These are phyloP conservation scores for Solanum medicagineum DNA, from an alignment of 257 asterid species.

Conservation along the genomic window DNA sequence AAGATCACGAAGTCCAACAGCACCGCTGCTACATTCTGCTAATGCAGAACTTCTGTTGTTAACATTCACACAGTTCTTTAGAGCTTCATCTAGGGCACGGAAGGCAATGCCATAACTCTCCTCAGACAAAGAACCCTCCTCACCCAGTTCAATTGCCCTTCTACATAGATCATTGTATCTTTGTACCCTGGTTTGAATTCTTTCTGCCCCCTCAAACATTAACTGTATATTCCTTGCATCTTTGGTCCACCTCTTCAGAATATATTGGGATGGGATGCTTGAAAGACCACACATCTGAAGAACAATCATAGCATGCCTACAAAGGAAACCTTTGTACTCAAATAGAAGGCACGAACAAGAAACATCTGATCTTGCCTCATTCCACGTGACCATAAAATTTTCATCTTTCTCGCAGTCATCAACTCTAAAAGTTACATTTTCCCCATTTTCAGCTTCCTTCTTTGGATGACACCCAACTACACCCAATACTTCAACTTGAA, in stretches of 20 bases:
- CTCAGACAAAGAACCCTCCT: constrained; percentile 78
- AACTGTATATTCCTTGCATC: constrained; percentile 60
- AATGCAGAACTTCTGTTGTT: constrained; percentile 45
- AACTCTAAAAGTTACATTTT: constrained; percentile 42
- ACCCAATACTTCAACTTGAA: constrained; percentile 90
- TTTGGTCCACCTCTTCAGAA: constrained; percentile 93
- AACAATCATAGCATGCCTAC: constrained; percentile 92
- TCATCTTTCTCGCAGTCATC: constrained; percentile 87
- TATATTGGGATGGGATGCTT: constrained; percentile 68
- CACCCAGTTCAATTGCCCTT: constrained; percentile 81
- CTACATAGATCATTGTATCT: constrained; percentile 84
- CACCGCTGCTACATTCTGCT: constrained; percentile 34
- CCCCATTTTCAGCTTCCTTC: constrained; percentile 57
- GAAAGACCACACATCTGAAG: constrained; percentile 93
- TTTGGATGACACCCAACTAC: constrained; percentile 97
- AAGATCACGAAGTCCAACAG: constrained; percentile 40
- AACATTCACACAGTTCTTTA: constrained; percentile 68
- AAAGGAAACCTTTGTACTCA: constrained; percentile 82
- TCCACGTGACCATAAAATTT: constrained; percentile 66
- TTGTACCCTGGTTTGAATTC: constrained; percentile 60
- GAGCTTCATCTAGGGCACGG: constrained; percentile 70
- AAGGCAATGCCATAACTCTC: constrained; percentile 63
- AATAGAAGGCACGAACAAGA: constrained; percentile 93
- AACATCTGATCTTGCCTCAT: constrained; percentile 56
- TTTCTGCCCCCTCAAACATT: constrained; percentile 45